These are phyloP conservation scores for Parastagonospora avenae DNA, from an alignment of 2,329 filamentous ascomycete genomes.

Conservation along the genomic window DNA sequence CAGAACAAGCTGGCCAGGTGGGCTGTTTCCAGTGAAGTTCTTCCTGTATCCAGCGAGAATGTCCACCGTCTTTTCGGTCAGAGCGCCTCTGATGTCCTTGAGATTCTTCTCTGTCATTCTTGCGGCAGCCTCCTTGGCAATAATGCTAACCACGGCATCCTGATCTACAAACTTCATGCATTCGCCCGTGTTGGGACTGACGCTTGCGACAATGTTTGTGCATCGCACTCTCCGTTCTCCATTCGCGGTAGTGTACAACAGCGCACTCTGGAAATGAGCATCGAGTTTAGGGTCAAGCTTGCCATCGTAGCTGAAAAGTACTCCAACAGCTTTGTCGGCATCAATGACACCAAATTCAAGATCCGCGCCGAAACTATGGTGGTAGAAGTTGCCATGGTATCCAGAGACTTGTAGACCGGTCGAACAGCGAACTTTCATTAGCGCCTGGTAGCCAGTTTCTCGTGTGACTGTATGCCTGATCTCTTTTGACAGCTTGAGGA, in stretches of 20 bases:
- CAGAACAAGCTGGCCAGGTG: conserved; percentile 89
- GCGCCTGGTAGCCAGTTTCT: conserved; percentile 91
- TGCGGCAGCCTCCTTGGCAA: conserved; percentile 93
- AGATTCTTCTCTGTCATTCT: conserved; percentile 77
- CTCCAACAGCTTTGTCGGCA: conserved; percentile 88
- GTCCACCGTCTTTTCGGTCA: conserved; percentile 92
- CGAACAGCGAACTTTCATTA: conserved; percentile 98
- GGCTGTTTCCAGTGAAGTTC: conserved; percentile 84
- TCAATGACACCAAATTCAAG: conserved; percentile 92
- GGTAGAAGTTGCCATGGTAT: conserved; percentile 97
- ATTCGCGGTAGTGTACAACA: conserved; percentile 90
- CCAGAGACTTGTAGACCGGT: conserved; percentile 90
- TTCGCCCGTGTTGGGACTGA: conserved; percentile 83
- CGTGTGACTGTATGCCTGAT: conserved; percentile 84
- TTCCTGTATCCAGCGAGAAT: conserved; percentile 91
- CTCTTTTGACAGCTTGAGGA: conserved; percentile 81
- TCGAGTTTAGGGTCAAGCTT: conserved; percentile 97
- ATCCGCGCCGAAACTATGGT: conserved; percentile 93
- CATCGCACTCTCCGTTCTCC: conserved; percentile 91
- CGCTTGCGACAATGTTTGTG: conserved; percentile 89
- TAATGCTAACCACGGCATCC: conserved; percentile 84
- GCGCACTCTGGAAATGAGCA: conserved; percentile 93
- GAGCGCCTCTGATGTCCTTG: conserved; percentile 80
- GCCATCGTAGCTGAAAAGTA: conserved; percentile 93
- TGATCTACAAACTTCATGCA: conserved; percentile 93